Evolutionary conservation across 345 rosid species (phyloP).

Genomic region (Leavenworthia alabamica): DNA sequence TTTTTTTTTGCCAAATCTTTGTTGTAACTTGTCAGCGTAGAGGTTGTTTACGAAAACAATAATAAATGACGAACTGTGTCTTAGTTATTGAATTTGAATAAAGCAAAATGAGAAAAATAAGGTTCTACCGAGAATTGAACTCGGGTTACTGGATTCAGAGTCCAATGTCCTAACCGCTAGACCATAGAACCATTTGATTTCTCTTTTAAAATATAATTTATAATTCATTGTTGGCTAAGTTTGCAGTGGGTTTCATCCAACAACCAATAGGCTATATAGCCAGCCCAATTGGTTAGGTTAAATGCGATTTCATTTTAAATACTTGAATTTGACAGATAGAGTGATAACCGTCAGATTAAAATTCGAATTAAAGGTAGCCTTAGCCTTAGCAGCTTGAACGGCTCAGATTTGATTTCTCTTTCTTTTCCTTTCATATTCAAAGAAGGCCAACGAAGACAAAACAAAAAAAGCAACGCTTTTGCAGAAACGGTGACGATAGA

Average conservation of each 20-base stretch:
- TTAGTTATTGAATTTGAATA: too few relatives aligned
- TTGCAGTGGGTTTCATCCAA: background rate
- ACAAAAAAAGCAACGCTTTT: slow-evolving; percentile 31
- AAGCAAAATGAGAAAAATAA: background rate
- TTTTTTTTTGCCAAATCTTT: background rate
- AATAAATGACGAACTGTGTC: too few relatives aligned
- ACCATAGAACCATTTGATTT: slow-evolving; percentile 23
- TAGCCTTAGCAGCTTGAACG: slow-evolving; percentile 18
- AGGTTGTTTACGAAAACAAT: background rate
- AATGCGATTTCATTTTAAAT: background rate
- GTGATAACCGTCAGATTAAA: slow-evolving; percentile 33
- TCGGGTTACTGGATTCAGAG: slow-evolving; percentile 58
- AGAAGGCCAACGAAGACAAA: slow-evolving; percentile 28
- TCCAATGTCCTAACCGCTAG: slow-evolving; percentile 97
- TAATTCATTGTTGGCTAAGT: too few relatives aligned
- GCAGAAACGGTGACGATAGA: slow-evolving; percentile 28
- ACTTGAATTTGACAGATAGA: background rate
- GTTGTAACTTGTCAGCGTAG: background rate
- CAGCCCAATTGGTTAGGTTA: slow-evolving; percentile 8
- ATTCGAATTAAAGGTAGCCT: slow-evolving; percentile 23
- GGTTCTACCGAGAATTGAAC: slow-evolving; percentile 40
- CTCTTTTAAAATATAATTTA: too few relatives aligned
- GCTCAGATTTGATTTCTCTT: slow-evolving; percentile 20
- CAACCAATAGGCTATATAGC: background rate
- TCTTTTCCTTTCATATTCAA: slow-evolving; percentile 12